Base-by-base conservation (phyloP, 768 basidiomycete species). In the Rhodotorula diobovata region DNA sequence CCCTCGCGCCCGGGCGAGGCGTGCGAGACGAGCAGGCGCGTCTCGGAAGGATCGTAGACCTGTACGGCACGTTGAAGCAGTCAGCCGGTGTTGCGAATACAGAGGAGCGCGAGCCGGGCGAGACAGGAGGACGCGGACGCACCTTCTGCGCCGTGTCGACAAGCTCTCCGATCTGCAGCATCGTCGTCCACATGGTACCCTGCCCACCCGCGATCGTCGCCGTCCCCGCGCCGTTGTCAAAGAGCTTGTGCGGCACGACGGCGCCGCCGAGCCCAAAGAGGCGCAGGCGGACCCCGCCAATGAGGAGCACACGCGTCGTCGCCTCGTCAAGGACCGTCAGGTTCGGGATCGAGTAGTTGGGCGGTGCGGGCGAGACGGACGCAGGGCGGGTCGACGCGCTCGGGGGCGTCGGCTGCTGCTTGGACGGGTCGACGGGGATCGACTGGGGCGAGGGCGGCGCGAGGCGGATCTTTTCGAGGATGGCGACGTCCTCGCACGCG, bases 101-200 rank as follows among this genome's bases (percentile, higher is more conserved):
- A 30, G 53, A 34, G 16, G 32, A 34, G 1, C 15, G 14, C 21
- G 0, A 3, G 39, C 5, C 0, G 43, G n/a, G 20, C 21, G 43
- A 20, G 14, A 48, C 51, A 41, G 63, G 25, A 56, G 51, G 50
- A 59, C n/a, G 28, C 8, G 6, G 23, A 37, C 34, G 30, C n/a
- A 94, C 92, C 72, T 93, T 87, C 79, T 95, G 91, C 0, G 96
- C 92, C 6, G 94, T 98, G 81, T 98, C 96, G 58, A 98, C 90
- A 61, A 99, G 89, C 80, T 99, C 95, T 68, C 96, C 96, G 51
- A 99, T 90, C 80, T 99, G 96, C 35, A 99, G 85, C 10, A 92
- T 90, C 0, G 95, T 98, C 0, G 92, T 91, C 96, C 96, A 99
- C 89, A 98, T 95, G 30, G 94, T 98, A 41, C 96, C 96, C 78